Percentiles rank a stretch among this genome's conserved stretches.
Evolutionary conservation across 176 grass and related monocot genomes (phyloP).

Genomic region (Eleusine coracana): DNA sequence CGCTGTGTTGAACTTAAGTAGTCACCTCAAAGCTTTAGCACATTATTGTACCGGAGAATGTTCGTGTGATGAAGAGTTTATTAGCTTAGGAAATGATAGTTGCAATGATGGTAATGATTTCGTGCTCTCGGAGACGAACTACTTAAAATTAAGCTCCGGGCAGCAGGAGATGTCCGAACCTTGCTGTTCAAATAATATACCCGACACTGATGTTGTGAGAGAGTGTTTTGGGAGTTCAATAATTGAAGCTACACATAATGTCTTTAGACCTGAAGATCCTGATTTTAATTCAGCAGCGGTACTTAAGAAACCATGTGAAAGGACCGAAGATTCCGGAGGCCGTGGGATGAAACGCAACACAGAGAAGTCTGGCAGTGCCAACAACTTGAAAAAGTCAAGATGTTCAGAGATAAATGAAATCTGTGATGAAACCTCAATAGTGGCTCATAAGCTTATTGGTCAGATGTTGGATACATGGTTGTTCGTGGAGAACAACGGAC

Average conservation of each 20-base stretch:
- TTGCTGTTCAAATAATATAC: constrained; percentile 25
- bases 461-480: constrained; percentile 57
- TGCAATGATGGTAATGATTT: constrained; percentile 47
- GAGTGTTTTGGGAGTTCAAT: background rate
- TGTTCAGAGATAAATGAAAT: constrained; percentile 37
- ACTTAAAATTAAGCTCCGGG: constrained; percentile 23
- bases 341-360: background rate
- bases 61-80: constrained; percentile 26
- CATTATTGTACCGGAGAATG: constrained; percentile 34
- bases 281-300: background rate
- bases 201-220: background rate
- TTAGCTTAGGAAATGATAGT: constrained; percentile 37
- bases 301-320: background rate
- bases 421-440: constrained; percentile 58
- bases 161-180: constrained; percentile 25
- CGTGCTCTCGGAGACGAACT: constrained; percentile 37
- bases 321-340: background rate
- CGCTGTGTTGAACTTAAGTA: constrained; percentile 51
- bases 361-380: background rate
- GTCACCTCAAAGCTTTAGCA: constrained; percentile 42
- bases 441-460: constrained; percentile 57
- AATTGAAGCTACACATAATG: background rate
- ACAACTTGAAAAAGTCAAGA: constrained; percentile 22
- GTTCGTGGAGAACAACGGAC: constrained; percentile 28
- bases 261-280: constrained; percentile 23